These are phyloP conservation scores for Gossypium arboreum DNA, from an alignment of 345 rosid species.

Conservation along the genomic window DNA sequence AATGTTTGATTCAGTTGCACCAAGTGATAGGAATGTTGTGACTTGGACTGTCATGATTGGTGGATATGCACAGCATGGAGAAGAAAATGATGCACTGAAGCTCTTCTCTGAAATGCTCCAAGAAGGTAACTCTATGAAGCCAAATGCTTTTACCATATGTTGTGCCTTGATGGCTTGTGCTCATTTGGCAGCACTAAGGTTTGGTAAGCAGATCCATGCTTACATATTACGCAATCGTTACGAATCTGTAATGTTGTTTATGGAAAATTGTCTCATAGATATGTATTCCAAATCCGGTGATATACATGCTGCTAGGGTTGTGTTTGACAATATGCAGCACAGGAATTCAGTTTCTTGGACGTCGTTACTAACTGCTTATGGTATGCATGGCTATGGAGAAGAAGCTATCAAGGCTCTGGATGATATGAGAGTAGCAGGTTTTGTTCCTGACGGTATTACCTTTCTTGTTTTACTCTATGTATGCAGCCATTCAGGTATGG, in stretches of 20 bases:
- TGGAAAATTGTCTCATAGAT: conserved; percentile 72
- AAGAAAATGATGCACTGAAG: conserved; percentile 62
- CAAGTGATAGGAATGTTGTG: conserved; percentile 53
- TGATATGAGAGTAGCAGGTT: conserved; percentile 55
- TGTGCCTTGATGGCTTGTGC: conserved; percentile 83
- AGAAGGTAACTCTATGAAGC: conserved; percentile 41
- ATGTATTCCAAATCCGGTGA: conserved; percentile 85
- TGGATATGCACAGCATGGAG: conserved; percentile 83
- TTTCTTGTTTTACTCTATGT: conserved; percentile 76
- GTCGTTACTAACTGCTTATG: conserved; percentile 74
- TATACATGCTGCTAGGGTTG: conserved; percentile 48
- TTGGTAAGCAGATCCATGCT: conserved; percentile 72
- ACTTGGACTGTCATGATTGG: conserved; percentile 88
- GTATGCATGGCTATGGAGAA: conserved; percentile 79
- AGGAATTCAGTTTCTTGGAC: conserved; percentile 79
- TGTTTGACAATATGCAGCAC: conserved; percentile 53
- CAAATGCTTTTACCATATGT: conserved; percentile 70
- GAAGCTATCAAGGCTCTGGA: conserved; percentile 55
- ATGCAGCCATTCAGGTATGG: conserved; percentile 87
- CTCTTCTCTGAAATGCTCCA: conserved; percentile 60
- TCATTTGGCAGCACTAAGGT: conserved; percentile 60
- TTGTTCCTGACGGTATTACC: conserved; percentile 58
- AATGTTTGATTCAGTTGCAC: conserved; percentile 50
- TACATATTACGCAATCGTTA: conserved; percentile 51
- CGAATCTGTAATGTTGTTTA: conserved; percentile 31